Percentiles rank a stretch among this genome's conserved stretches.
These are phyloP conservation scores for Phoma herbarum DNA, from an alignment of 2,329 filamentous ascomycete species.

Conservation along the genomic window DNA sequence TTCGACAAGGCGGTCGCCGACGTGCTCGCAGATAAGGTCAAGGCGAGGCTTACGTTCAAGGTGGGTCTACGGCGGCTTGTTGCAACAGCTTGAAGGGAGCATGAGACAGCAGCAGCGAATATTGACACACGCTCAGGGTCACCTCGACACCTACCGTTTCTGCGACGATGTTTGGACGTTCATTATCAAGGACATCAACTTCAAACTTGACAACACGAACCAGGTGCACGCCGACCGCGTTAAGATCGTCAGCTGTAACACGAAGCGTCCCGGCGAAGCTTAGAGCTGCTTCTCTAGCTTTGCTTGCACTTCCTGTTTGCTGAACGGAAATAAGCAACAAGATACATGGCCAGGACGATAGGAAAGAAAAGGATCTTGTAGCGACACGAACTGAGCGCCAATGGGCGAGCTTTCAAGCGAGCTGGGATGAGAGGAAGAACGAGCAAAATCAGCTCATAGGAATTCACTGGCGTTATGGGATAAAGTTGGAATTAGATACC, in stretches of 20 bases:
- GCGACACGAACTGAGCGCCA: not conserved
- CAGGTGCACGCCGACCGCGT: constrained; percentile 86
- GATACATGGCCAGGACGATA: not conserved
- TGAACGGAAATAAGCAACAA: not conserved
- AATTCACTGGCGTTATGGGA: constrained; percentile 29
- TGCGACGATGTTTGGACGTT: constrained; percentile 99
- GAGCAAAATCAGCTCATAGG: not conserved
- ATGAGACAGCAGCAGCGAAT: constrained; percentile 6
- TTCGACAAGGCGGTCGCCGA: constrained; percentile 95
- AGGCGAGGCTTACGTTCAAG: constrained; percentile 93
- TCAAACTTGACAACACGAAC: constrained; percentile 89
- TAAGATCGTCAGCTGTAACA: constrained; percentile 98
- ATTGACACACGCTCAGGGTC: constrained; percentile 69
- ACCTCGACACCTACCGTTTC: constrained; percentile 97
- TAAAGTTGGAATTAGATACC: constrained; percentile 27
- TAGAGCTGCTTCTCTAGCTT: constrained; percentile 37
- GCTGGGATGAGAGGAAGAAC: not conserved
- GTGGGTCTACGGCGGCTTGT: constrained; percentile 58
- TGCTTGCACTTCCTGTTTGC: constrained; percentile 15
- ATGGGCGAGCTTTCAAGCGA: no score
- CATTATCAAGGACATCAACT: constrained; percentile 97
- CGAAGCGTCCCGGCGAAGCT: constrained; percentile 75
- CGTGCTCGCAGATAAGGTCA: constrained; percentile 90
- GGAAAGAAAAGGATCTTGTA: not conserved
- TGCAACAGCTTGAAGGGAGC: not conserved